These are phyloP conservation scores for Raphanus raphanistrum DNA, from an alignment of 345 rosid genomes.

Conservation along the genomic window DNA sequence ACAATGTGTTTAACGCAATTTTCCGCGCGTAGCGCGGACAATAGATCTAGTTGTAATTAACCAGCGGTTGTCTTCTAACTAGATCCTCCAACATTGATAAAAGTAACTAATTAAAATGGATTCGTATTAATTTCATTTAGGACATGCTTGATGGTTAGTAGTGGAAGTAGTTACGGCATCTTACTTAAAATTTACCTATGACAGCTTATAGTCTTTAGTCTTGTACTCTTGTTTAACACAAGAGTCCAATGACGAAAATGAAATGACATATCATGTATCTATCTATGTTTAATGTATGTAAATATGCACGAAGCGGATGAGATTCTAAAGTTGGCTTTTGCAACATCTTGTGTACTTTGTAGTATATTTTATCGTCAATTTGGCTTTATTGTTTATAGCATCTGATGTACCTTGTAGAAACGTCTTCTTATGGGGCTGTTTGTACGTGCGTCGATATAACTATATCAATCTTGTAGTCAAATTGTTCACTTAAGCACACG, in stretches of 20 bases:
- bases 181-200: slow-evolving; percentile 11
- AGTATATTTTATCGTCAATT: slow-evolving; percentile 1
- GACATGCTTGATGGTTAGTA: slow-evolving; percentile 25
- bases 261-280: background rate
- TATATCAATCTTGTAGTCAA: background rate
- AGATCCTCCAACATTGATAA: slow-evolving; percentile 7
- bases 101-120: background rate
- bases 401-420: slow-evolving; percentile 10
- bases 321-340: background rate
- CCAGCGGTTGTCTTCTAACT: slow-evolving; percentile 21
- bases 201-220: slow-evolving; percentile 24
- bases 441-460: background rate
- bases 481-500: slow-evolving; percentile 10
- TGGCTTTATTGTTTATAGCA: slow-evolving; percentile 3
- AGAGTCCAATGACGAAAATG: slow-evolving; percentile 8
- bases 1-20: too few relatives aligned
- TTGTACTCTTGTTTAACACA: slow-evolving; percentile 30
- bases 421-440: slow-evolving; percentile 16
- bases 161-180: slow-evolving; percentile 27
- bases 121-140: background rate
- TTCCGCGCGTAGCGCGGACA: too few relatives aligned
- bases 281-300: background rate
- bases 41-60: too few relatives aligned
- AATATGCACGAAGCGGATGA: background rate
- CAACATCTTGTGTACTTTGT: background rate